A percentile compares a stretch with the other conserved stretches of the same genome.
phyloP scores from a whole-genome alignment of 192 early-diverging fungal genomes.

The Entophlyctis luteolus region DNA sequence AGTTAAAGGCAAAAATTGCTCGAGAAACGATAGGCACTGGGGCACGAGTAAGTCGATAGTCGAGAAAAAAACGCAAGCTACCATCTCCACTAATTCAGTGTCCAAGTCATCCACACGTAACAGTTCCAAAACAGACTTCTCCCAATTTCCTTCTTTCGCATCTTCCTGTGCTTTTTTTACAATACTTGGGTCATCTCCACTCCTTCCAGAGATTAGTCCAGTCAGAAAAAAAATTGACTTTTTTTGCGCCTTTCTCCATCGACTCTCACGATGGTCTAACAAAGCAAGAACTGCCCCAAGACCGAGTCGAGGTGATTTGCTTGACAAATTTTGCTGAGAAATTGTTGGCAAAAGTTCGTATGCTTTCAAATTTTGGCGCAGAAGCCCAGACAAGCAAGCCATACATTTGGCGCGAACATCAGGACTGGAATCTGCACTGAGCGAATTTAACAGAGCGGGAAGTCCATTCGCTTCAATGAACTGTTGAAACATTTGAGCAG shows the following conservation, averaged over 20 bases:
- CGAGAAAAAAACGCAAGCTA: not conserved
- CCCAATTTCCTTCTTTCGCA: constrained; percentile 25
- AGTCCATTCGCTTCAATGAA: constrained; percentile 39
- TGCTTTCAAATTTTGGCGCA: constrained; percentile 34
- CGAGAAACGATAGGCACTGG: too few relatives aligned
- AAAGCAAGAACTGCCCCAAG: not conserved
- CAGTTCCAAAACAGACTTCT: constrained; percentile 25
- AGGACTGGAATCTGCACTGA: constrained; percentile 26
- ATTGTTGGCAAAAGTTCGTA: constrained; percentile 22
- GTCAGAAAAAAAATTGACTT: constrained; percentile 38
- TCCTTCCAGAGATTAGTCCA: constrained; percentile 24
- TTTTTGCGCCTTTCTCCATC: constrained; percentile 3
- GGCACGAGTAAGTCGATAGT: too few relatives aligned
- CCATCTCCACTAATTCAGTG: constrained; percentile 34
- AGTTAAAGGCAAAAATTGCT: too few relatives aligned
- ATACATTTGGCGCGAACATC: constrained; percentile 37
- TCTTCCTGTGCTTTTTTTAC: constrained; percentile 20
- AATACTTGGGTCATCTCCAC: constrained; percentile 28
- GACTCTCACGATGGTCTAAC: not conserved
- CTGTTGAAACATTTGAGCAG: constrained; percentile 8
- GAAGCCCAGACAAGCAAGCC: constrained; percentile 41
- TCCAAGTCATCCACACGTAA: constrained; percentile 10
- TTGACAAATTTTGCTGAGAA: constrained; percentile 21
- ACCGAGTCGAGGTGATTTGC: constrained; percentile 6
- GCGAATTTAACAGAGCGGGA: constrained; percentile 16